Evolutionary conservation across 1,284 basidiomycete species (phyloP).

Genomic region (Cutaneotrichosporon cyanovorans): DNA sequence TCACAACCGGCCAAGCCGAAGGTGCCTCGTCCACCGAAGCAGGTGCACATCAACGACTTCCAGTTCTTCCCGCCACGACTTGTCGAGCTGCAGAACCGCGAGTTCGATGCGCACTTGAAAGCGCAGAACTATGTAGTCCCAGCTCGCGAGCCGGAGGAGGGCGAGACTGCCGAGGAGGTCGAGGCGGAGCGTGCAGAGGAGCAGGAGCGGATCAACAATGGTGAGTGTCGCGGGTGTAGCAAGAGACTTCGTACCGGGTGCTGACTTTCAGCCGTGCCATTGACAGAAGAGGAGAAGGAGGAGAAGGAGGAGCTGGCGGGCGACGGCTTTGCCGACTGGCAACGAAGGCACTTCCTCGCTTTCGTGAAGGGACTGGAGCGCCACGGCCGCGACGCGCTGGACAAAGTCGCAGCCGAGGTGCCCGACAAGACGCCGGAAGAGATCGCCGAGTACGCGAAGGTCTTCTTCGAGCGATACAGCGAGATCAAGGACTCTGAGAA

Average conservation of each 20-base stretch:
- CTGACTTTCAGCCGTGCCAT: conserved; percentile 61
- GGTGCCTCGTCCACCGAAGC: conserved; percentile 79
- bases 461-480: conserved; percentile 85
- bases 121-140: conserved; percentile 65
- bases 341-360: conserved; percentile 84
- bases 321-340: conserved; percentile 84
- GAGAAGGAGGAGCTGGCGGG: conserved; percentile 71
- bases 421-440: conserved; percentile 77
- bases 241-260: neutral
- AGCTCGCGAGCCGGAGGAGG: conserved; percentile 58
- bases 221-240: conserved; percentile 44
- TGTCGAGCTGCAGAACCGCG: conserved; percentile 77
- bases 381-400: conserved; percentile 73
- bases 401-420: conserved; percentile 66
- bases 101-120: conserved; percentile 68
- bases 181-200: conserved; percentile 73
- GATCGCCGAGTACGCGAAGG: conserved; percentile 69
- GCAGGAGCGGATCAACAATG: conserved; percentile 79
- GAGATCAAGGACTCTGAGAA: conserved; percentile 78
- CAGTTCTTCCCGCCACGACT: conserved; percentile 89
- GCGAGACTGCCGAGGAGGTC: conserved; percentile 70
- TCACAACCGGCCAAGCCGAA: conserved; percentile 75
- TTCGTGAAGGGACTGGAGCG: conserved; percentile 79
- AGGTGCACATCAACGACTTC: conserved; percentile 84
- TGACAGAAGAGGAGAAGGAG: conserved; percentile 75